Evolutionary conservation across 192 early-diverging fungal species (phyloP), one percentile per base, ranked within the genome.

Genomic region (Oehlia diaphana): DNA sequence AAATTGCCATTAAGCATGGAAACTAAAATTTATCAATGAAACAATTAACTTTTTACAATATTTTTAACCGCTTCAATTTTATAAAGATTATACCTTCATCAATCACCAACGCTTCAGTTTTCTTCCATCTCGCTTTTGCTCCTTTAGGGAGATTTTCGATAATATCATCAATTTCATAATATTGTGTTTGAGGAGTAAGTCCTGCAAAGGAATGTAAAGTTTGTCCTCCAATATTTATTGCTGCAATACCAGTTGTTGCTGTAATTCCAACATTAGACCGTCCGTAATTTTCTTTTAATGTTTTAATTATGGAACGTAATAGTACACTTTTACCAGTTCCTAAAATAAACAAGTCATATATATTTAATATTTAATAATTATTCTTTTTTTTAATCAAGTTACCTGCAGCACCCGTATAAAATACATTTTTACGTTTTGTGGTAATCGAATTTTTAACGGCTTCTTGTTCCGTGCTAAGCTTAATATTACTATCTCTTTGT

Each of bases 1-100:
- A 93, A 83, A 2, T 72, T 85, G 1, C 82, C 91, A 67, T 95
- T 93, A 10, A 95, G 80, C 94, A 95, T 95, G 1, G 93, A 94
- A 12, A 91, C 53, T 58, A 58, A 16, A 16, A 19, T 53, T 19
- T 19, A 53, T 53, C 6, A 58, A 58, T 19, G 21, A 58, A 21
- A 21, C 1, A 58, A 21, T 16, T 4, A 58, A 58, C 5, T 21
- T 19, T 58, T 58, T 21, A 58, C 16, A 58, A 58, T 42, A 42
- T 42, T 42, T 5, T 42, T 42, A 42, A 42, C 39, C 39, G 5
- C 0, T 42, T 42, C 39, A 42, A 37, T 37, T 37, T 37, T 3
- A 53, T 13, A 31, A 58, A 58, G 21, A 21, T 58, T 4, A 58
- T 58, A 58, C 53, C 81, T 84, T 95, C 94, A 83, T 95, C 94